Base-by-base conservation (phyloP, 2,329 filamentous ascomycete species). In the Nigrospora sphaerica region DNA sequence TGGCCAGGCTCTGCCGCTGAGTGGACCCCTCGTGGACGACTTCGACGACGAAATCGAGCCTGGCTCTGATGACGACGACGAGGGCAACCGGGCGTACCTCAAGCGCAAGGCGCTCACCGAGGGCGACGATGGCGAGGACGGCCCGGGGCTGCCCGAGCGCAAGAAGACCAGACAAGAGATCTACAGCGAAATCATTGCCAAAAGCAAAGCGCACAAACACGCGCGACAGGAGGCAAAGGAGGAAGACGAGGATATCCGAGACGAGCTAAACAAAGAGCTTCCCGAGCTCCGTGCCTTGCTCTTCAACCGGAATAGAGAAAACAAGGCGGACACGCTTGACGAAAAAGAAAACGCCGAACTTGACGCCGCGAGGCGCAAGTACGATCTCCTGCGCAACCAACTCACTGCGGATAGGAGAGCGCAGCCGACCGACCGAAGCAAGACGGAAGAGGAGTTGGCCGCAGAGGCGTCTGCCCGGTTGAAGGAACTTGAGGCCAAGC, bases 101-200 rank as follows among this genome's bases (percentile, higher is more conserved):
- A 84, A 84, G 66, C 74, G 80, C 14, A 60, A 81, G 46, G 78
- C 81, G 44, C 67, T 69, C 9, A 64, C 66, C 31, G 70, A 73
- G 43, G 74, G 71, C 3, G 73, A 67, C n/a, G 74, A 71, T 3
- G 71, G 68, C 4, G 72, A 72, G 6, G 73, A 72, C 0, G 70
- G 69, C 6, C 73, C 74, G 33, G 74, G 74, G 17, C 71, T 83
- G 52, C 90, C 89, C 0, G 86, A 92, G 57, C 79, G 85, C 49
- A 96, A 95, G 66, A 98, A 96, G 72, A 85, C 85, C 3, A 97
- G 96, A 69, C 87, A 93, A 45, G 93, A 98, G 66, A 88, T 98
- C 42, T 96, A 97, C 88, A 86, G 95, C 59, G 95, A 98, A 66
- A 78, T 98, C 50, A 96, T 98, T 54, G 88, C 91, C 50, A 98